Base-by-base conservation (phyloP, 2,329 filamentous ascomycete species). In the Penicillium sp. region DNA sequence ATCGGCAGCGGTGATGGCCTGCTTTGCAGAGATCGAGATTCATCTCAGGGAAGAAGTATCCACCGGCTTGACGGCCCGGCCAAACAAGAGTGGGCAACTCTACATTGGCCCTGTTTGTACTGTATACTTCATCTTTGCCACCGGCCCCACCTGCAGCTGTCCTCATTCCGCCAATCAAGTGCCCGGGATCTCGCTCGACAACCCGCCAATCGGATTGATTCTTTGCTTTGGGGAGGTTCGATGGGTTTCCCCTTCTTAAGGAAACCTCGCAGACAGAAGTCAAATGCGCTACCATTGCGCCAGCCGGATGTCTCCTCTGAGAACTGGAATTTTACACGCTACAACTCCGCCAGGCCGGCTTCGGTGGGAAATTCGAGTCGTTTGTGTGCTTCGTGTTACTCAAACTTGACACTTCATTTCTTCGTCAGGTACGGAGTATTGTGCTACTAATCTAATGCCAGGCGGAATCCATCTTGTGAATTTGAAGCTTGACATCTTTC, bases 401-500 rank as follows among this genome's bases (percentile, higher is more conserved):
- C 18, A 18, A 18, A 18, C 18, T 18, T 18, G 18, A 18, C 18
- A 18, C 18, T 18, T 18, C 18, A 18, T 18, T 18, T 18, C 18
- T 18, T 18, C 18, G 18, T 18, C 18, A 18, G 18, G 18, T 18
- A 18, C 18, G 18, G 18, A 18, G 18, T 18, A 27, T 27, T 27
- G 5, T 27, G 24, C 5, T 27, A 27, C 32, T 31, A 31, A n/a
- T 24, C n/a, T 50, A 56, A 10, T 54, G 10, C 53, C 59, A 60
- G 22, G 45, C 51, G 13, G 55, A 60, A 46, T 9, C 9, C n/a
- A 62, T 34, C 21, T 48, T 31, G 13, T 39, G 42, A 1, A 55
- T 51, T 14, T 31, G 6, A 42, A 61, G 29, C 5, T 48, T 44
- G 6, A 64, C 55, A 53, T 60, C 29, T 21, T 44, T 27, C 3